Base-by-base conservation (phyloP, 2,329 filamentous ascomycete genomes). In the Monilinia aucupariae region DNA sequence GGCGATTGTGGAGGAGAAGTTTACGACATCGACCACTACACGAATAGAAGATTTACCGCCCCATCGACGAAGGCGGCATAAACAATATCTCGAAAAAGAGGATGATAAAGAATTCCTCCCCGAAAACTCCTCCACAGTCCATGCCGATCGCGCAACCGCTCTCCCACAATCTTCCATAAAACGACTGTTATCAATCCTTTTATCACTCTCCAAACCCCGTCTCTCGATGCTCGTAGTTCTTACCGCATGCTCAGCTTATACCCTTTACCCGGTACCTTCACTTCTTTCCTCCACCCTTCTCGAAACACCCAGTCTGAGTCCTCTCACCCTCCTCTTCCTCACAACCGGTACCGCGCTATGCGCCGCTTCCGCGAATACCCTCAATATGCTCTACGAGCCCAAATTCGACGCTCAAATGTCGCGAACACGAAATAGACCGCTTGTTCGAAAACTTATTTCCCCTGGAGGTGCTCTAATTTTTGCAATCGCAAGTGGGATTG, bases 311-410 rank as follows among this genome's bases (percentile, higher is more conserved):
- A 94, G 91, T 22, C 83, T 97, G 51, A 96, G 90, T 65, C 91
- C 94, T 2, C 81, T 97, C 61, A 99, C 94, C 10, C 87, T 97
- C 22, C 81, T 96, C 59, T 97, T 96, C 79, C 85, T 99, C 59
- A 96, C 93, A 0, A 85, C 85, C 4, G 93, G 94, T 64, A 97
- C 94, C 0, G 86, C 92, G 5, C 82, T 97, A 25, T 94, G 91
- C 75, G 90, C 86, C n/a, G 91, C 92, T 50, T 91, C 89, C 64
- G 94, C 94, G 50, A 99, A 99, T 74, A 85, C 94, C 1, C 81
- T 97, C 68, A 99, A 99, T 76, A 99, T 99, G 94, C 85, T 97
- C 64, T 92, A 97, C 76, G 94, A 99, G 76, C 90, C 87, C 12
- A 82, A 87, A 64, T 92, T 92, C 73, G 94, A 99, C 75, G 91